Conservation (phyloP, 1,139 yeast species). For the Candida anutae region DNA sequence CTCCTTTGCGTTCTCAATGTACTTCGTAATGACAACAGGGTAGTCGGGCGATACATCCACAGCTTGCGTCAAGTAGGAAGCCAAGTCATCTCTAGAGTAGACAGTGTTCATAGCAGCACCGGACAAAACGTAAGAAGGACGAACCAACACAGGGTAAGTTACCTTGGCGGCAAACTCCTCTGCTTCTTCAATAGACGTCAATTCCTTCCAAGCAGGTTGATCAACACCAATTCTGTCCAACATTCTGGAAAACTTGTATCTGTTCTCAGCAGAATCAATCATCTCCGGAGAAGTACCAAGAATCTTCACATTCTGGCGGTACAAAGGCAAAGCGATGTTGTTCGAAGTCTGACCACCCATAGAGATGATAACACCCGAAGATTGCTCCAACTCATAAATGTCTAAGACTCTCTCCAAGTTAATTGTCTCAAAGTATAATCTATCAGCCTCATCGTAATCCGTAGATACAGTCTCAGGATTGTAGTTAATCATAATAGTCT, state of each 20-base stretch:
- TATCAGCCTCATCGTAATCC: constrained; percentile 96
- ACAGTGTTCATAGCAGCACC: constrained; percentile 99
- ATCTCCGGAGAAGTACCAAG: constrained; percentile 96
- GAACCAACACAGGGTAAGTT: constrained; percentile 89
- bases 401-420: constrained; percentile 92
- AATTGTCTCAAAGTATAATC: constrained; percentile 93
- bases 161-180: constrained; percentile 88
- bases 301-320: constrained; percentile 92
- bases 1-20: constrained; percentile 95
- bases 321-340: constrained; percentile 89
- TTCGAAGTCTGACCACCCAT: constrained; percentile 99
- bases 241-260: constrained; percentile 97
- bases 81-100: constrained; percentile 83
- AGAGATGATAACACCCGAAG: constrained; percentile 89
- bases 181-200: constrained; percentile 90
- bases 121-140: constrained; percentile 95
- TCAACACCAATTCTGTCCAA: constrained; percentile 94
- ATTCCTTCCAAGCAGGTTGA: constrained; percentile 99
- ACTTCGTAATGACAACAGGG: constrained; percentile 96
- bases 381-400: constrained; percentile 87
- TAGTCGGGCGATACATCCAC: constrained; percentile 96
- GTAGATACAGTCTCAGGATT: constrained; percentile 98
- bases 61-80: constrained; percentile 83
- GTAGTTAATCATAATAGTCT: constrained; percentile 95
- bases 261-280: constrained; percentile 97